Conservation (phyloP, 2,329 filamentous ascomycete species). For the Xylaria sp. region DNA sequence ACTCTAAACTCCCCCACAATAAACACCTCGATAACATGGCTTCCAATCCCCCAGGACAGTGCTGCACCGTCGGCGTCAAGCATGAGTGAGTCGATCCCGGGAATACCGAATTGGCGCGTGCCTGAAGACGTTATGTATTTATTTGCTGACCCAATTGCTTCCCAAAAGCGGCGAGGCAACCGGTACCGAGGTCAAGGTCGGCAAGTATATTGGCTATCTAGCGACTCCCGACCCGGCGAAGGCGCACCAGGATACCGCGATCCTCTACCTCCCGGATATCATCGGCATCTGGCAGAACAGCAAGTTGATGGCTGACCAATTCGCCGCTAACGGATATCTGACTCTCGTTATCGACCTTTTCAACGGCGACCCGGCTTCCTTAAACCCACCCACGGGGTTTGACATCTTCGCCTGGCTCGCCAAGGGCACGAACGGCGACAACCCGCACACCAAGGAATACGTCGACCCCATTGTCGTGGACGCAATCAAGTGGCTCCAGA, state of each 20-base stretch:
- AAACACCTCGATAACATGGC: conserved; percentile 49
- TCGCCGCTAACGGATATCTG: conserved; percentile 74
- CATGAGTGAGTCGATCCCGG: conserved; percentile 53
- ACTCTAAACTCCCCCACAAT: not conserved
- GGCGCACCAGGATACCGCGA: conserved; percentile 48
- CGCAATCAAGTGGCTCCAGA: conserved; percentile 63
- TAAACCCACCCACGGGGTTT: conserved; percentile 55
- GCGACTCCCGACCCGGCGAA: conserved; percentile 49
- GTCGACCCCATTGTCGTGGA: conserved; percentile 56
- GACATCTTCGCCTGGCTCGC: conserved; percentile 51
- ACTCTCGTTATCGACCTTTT: conserved; percentile 74
- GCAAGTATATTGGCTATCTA: conserved; percentile 56
- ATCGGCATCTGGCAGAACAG: conserved; percentile 63
- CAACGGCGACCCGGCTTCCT: conserved; percentile 64
- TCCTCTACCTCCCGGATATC: conserved; percentile 56
- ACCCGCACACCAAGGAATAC: conserved; percentile 52
- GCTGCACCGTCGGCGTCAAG: conserved; percentile 59
- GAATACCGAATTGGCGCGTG: not conserved
- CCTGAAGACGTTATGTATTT: not conserved
- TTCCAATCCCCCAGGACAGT: conserved; percentile 57
- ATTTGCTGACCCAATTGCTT: conserved; percentile 3
- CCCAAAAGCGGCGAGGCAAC: conserved; percentile 53
- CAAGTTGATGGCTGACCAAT: conserved; percentile 74
- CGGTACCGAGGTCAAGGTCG: conserved; percentile 54
- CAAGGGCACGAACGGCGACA: conserved; percentile 54